Evolutionary conservation across 2,329 filamentous ascomycete species (phyloP).

Genomic region (Phoma herbarum): DNA sequence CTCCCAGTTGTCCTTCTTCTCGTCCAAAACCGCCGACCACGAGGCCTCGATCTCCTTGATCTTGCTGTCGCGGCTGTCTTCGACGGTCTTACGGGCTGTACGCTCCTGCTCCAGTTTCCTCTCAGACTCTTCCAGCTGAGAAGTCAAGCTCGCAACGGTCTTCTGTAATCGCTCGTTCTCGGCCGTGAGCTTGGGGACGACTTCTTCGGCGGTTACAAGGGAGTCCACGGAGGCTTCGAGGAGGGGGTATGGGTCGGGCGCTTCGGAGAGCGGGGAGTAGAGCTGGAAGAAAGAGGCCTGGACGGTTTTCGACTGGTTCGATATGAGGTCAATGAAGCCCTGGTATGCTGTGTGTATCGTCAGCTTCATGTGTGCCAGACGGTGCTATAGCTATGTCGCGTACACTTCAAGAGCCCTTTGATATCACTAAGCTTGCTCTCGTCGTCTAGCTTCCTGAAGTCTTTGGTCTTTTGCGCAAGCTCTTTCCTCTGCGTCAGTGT

Average conservation of each 20-base stretch:
- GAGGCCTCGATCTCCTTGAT: constrained; percentile 90
- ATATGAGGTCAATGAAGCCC: constrained; percentile 94
- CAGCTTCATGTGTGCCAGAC: constrained; percentile 22
- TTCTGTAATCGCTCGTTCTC: constrained; percentile 90
- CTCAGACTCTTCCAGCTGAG: constrained; percentile 85
- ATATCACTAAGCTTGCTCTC: constrained; percentile 84
- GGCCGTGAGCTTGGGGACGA: constrained; percentile 83
- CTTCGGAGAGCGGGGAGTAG: constrained; percentile 93
- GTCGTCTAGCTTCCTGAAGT: constrained; percentile 94
- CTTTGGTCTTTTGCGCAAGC: constrained; percentile 97
- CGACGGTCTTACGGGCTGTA: constrained; percentile 74
- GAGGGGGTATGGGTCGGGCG: constrained; percentile 93
- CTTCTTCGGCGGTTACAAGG: constrained; percentile 90
- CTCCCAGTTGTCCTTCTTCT: constrained; percentile 97
- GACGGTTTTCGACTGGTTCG: constrained; percentile 93
- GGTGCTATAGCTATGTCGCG: constrained; percentile 2
- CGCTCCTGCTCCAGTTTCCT: constrained; percentile 81
- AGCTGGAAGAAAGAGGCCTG: constrained; percentile 92
- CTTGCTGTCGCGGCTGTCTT: constrained; percentile 77
- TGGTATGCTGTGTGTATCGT: constrained; percentile 78
- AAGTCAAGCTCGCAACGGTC: constrained; percentile 76
- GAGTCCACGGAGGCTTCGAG: constrained; percentile 97
- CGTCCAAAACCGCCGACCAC: constrained; percentile 87
- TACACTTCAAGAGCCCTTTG: constrained; percentile 88
- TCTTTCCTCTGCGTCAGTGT: constrained; percentile 97